Percentiles rank a stretch among this genome's conserved stretches.
Conservation (phyloP, 2,329 filamentous ascomycete genomes). For the Apiospora koreana region DNA sequence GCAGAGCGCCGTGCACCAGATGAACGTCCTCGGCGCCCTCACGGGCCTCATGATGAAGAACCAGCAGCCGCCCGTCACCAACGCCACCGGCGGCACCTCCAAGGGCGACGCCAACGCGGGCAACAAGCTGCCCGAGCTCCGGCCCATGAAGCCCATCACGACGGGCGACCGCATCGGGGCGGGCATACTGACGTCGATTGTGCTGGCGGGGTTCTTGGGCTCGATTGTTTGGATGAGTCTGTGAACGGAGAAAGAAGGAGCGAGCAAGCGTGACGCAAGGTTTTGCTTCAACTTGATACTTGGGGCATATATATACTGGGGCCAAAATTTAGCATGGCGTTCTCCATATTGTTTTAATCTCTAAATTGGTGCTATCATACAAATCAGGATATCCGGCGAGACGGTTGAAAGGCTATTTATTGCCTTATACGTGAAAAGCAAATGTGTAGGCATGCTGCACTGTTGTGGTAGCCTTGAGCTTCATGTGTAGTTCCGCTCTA, state of each 20-base stretch:
- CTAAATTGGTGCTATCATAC: not conserved
- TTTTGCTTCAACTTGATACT: too few species aligned
- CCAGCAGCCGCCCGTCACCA: slow-evolving; percentile 10
- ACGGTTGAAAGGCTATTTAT: not conserved
- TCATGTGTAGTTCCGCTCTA: too few species aligned
- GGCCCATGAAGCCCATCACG: not conserved
- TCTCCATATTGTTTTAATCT: not conserved
- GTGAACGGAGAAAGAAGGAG: not conserved
- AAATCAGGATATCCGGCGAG: not conserved
- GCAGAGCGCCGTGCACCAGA: slow-evolving; percentile 46
- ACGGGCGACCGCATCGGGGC: slow-evolving; percentile 1
- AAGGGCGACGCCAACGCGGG: slow-evolving; percentile 12
- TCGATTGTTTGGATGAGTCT: slow-evolving; percentile 15
- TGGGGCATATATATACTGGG: not conserved
- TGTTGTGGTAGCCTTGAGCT: too few species aligned
- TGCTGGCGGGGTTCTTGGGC: not conserved
- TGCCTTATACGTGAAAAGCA: too few species aligned
- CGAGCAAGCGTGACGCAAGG: too few species aligned
- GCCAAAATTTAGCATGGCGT: not conserved
- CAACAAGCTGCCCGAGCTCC: not conserved
- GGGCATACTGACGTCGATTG: slow-evolving; percentile 8
- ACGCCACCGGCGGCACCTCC: slow-evolving; percentile 13
- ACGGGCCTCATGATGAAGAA: slow-evolving; percentile 36
- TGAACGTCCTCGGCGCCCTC: slow-evolving; percentile 44
- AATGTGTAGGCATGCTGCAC: too few species aligned